A percentile compares a stretch with the other conserved stretches of the same genome.
Evolutionary conservation across 352 stramenopile species (phyloP).

Genomic region (Phytophthora foliorum): DNA sequence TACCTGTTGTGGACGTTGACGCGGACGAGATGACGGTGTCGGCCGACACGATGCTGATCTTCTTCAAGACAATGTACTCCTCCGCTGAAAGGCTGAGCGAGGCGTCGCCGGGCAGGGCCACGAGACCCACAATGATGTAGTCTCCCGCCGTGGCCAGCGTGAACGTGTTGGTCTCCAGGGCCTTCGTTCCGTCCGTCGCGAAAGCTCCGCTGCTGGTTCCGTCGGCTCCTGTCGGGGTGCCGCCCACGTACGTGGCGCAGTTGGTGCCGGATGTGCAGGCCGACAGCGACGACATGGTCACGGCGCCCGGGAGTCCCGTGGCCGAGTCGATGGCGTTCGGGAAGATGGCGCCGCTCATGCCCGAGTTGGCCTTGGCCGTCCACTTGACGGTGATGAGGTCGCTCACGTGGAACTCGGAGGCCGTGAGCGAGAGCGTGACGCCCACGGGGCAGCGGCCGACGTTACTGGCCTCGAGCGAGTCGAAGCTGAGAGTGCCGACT

Average conservation of each 20-base stretch:
- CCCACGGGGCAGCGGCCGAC: slow-evolving; percentile 66
- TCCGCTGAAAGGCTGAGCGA: slow-evolving; percentile 56
- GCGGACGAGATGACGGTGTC: slow-evolving; percentile 46
- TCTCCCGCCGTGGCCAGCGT: slow-evolving; percentile 59
- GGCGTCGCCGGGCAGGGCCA: slow-evolving; percentile 66
- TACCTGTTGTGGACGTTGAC: slow-evolving; percentile 37
- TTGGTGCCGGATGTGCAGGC: slow-evolving; percentile 75
- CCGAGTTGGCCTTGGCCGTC: slow-evolving; percentile 45
- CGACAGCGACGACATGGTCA: slow-evolving; percentile 58
- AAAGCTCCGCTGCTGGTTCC: slow-evolving; percentile 52
- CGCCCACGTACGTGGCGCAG: slow-evolving; percentile 61
- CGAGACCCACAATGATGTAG: slow-evolving; percentile 73
- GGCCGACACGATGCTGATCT: slow-evolving; percentile 67
- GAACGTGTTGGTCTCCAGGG: slow-evolving; percentile 59
- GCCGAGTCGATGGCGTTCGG: slow-evolving; percentile 63
- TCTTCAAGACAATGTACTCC: slow-evolving; percentile 78
- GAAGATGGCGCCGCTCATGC: slow-evolving; percentile 64
- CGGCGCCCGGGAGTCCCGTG: slow-evolving; percentile 43
- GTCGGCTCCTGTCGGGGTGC: slow-evolving; percentile 44
- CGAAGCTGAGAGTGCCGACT: slow-evolving; percentile 53
- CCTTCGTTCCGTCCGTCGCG: slow-evolving; percentile 50
- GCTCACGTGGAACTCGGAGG: slow-evolving; percentile 57
- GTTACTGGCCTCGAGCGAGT: slow-evolving; percentile 56
- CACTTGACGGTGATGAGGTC: slow-evolving; percentile 68
- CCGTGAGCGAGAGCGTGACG: slow-evolving; percentile 49